A percentile compares a stretch with the other conserved stretches of the same genome.
phyloP scores from a whole-genome alignment of 768 basidiomycete genomes.

The Chalciporus pseudorubinellus region DNA sequence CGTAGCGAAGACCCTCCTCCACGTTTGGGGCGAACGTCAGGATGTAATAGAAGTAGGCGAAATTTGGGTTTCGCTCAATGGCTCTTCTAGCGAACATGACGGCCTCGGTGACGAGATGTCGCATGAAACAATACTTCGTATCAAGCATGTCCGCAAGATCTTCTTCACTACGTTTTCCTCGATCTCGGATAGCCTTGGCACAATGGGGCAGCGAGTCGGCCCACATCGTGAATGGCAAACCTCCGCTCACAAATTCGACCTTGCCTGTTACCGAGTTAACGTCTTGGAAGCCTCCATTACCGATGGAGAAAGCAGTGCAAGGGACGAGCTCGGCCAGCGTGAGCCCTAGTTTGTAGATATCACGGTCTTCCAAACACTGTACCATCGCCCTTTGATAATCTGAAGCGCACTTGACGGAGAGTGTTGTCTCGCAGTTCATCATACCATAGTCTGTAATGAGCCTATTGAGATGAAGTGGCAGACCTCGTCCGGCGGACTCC shows the following conservation, averaged over 20 bases:
- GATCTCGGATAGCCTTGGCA: slow-evolving; percentile 52
- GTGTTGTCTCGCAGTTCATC: slow-evolving; percentile 44
- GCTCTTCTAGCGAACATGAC: slow-evolving; percentile 44
- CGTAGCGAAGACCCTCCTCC: slow-evolving; percentile 53
- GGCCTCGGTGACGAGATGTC: slow-evolving; percentile 47
- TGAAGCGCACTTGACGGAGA: slow-evolving; percentile 38
- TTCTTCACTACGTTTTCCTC: slow-evolving; percentile 38
- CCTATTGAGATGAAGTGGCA: slow-evolving; percentile 46
- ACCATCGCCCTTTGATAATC: slow-evolving; percentile 58
- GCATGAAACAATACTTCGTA: slow-evolving; percentile 56
- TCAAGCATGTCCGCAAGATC: slow-evolving; percentile 65
- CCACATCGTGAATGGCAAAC: slow-evolving; percentile 61
- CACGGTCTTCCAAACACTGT: slow-evolving; percentile 41
- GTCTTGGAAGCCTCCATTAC: slow-evolving; percentile 53
- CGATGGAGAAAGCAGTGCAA: slow-evolving; percentile 58
- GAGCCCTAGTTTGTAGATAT: slow-evolving; percentile 52
- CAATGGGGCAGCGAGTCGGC: slow-evolving; percentile 57
- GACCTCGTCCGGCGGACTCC: slow-evolving; percentile 37
- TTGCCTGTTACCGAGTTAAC: slow-evolving; percentile 43
- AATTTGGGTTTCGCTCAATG: slow-evolving; percentile 53
- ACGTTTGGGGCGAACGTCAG: slow-evolving; percentile 49
- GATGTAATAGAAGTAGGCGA: slow-evolving; percentile 65
- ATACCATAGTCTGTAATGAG: slow-evolving; percentile 49
- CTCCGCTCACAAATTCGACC: slow-evolving; percentile 41
- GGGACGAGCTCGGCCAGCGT: slow-evolving; percentile 49